phyloP scores from a whole-genome alignment of 2,329 filamentous ascomycete genomes.

The Eurotiales sp. region DNA sequence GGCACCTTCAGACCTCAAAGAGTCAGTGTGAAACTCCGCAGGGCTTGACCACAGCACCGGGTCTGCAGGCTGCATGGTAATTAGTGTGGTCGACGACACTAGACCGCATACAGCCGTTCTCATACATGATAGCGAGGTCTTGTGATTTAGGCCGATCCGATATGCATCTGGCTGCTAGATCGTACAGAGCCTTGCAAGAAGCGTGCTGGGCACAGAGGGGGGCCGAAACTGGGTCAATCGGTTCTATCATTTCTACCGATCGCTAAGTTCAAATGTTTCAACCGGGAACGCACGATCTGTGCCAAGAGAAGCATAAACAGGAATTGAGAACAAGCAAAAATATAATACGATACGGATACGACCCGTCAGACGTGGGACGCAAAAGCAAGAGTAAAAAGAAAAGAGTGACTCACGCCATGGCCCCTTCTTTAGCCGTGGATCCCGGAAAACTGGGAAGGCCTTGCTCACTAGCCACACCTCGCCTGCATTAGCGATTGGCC shows the following conservation, averaged over 20 bases:
- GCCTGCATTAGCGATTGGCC: constrained; percentile 4
- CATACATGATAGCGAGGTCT: no score
- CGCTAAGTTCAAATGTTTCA: no score
- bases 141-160: not conserved
- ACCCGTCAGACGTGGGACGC: no score
- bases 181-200: constrained; percentile 11
- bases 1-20: not conserved
- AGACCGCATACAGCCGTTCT: no score
- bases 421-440: constrained; percentile 9
- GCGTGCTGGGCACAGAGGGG: not conserved
- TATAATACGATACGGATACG: not conserved
- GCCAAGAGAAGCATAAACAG: not conserved
- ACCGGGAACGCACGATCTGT: no score
- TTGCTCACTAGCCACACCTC: constrained; percentile 9
- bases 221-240: constrained; percentile 3
- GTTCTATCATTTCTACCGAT: no score
- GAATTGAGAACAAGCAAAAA: not conserved
- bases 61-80: no score
- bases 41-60: constrained; percentile 8
- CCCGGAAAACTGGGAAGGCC: constrained; percentile 10
- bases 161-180: constrained; percentile 1
- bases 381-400: not conserved
- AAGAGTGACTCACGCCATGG: not conserved
- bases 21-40: not conserved
- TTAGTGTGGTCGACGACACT: no score